Conservation (phyloP, 345 rosid species). For the Physaria fendleri region DNA sequence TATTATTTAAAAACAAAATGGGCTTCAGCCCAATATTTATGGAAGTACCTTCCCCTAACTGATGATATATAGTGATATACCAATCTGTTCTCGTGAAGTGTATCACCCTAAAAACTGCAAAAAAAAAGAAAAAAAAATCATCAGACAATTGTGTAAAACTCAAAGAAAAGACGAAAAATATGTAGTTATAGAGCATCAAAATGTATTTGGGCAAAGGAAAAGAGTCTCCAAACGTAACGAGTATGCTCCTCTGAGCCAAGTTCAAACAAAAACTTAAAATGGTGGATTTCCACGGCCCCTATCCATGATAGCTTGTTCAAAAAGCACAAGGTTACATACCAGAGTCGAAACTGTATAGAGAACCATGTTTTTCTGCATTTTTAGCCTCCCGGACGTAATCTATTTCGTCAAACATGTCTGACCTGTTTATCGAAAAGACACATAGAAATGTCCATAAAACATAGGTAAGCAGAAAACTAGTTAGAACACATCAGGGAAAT, state of each 20-base stretch:
- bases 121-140: background rate
- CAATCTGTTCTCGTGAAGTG: constrained; percentile 99
- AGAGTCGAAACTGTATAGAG: constrained; percentile 51
- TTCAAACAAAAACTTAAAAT: constrained; percentile 89
- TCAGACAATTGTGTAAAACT: constrained; percentile 2
- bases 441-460: constrained; percentile 35
- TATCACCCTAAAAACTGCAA: constrained; percentile 65
- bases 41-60: constrained; percentile 99
- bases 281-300: constrained; percentile 97
- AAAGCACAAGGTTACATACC: constrained; percentile 89
- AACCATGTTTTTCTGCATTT: constrained; percentile 92
- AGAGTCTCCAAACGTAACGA: constrained; percentile 95
- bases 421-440: constrained; percentile 71
- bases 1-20: too few relatives aligned
- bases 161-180: background rate
- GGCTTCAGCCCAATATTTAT: too few relatives aligned
- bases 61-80: constrained; percentile 96
- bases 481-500: constrained; percentile 2
- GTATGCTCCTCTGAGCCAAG: constrained; percentile 96
- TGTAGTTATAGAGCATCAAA: background rate
- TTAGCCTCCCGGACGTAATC: constrained; percentile 81
- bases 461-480: constrained; percentile 16
- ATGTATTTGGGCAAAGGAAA: constrained; percentile 93
- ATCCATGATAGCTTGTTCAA: constrained; percentile 98
- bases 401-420: constrained; percentile 97